Evolutionary conservation across 2,329 filamentous ascomycete genomes (phyloP).

Genomic region (Phaeomoniella chlamydospora): DNA sequence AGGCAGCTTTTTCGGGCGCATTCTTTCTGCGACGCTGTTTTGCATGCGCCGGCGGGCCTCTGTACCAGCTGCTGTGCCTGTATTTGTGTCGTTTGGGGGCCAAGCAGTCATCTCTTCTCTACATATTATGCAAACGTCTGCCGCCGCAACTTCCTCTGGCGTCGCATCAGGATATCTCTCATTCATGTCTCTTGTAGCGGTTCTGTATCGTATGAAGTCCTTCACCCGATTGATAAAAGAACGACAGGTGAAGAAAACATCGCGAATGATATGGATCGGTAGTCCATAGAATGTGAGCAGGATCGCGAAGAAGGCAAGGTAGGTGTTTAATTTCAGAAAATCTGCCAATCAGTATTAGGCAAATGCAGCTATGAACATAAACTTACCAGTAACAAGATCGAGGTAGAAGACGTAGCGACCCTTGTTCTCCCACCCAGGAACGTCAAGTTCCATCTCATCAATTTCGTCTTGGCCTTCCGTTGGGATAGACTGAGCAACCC

Average conservation of each 20-base stretch:
- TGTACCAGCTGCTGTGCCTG: constrained; percentile 12
- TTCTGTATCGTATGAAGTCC: constrained; percentile 78
- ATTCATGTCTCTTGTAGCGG: constrained; percentile 89
- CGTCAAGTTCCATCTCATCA: constrained; percentile 87
- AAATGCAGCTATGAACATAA: neutral
- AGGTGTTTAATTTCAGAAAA: constrained; percentile 80
- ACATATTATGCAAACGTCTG: constrained; percentile 96
- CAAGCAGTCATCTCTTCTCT: constrained; percentile 88
- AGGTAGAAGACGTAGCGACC: constrained; percentile 82
- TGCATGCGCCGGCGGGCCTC: constrained; percentile 11
- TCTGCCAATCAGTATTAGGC: constrained; percentile 29
- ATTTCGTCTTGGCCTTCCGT: constrained; percentile 42
- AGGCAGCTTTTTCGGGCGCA: constrained; percentile 85
- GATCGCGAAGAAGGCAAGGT: constrained; percentile 83
- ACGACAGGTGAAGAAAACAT: constrained; percentile 84
- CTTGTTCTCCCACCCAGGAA: constrained; percentile 92
- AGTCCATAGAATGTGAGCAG: constrained; percentile 88
- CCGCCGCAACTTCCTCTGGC: constrained; percentile 64
- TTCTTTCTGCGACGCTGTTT: constrained; percentile 55
- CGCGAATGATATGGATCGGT: constrained; percentile 90
- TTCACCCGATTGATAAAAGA: constrained; percentile 84
- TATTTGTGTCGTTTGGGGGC: constrained; percentile 21
- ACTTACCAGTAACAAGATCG: constrained; percentile 65
- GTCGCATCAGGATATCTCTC: constrained; percentile 80
- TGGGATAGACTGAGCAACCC: constrained; percentile 21